These are phyloP conservation scores for Bipolaris victoriae DNA, from an alignment of 2,329 filamentous ascomycete species.

Conservation along the genomic window DNA sequence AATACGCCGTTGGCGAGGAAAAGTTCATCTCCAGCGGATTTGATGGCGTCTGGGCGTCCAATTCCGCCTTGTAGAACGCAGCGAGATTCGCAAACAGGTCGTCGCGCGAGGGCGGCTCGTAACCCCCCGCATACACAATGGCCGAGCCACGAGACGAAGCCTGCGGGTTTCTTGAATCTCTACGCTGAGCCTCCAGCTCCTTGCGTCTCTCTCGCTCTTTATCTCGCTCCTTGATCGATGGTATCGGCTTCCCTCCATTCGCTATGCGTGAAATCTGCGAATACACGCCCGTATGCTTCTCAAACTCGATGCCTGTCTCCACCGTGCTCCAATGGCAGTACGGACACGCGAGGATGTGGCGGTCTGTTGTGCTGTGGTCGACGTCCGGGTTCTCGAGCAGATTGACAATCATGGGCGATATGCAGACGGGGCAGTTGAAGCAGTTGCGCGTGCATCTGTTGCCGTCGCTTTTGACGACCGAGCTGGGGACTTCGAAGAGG, in stretches of 20 bases:
- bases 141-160: conserved; percentile 28
- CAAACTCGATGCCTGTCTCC: conserved; percentile 89
- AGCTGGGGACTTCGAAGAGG: conserved; percentile 93
- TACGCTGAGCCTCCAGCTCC: conserved; percentile 34
- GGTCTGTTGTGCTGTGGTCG: conserved; percentile 52
- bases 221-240: conserved; percentile 49
- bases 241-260: conserved; percentile 52
- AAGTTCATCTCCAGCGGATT: conserved; percentile 60
- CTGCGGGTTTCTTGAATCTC: conserved; percentile 23
- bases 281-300: conserved; percentile 85
- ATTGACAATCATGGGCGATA: conserved; percentile 77
- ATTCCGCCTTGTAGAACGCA: conserved; percentile 81
- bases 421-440: conserved; percentile 91
- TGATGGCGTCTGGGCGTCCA: conserved; percentile 63
- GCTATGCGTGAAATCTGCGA: conserved; percentile 76
- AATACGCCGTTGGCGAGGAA: conserved; percentile 79
- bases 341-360: conserved; percentile 81
- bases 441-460: conserved; percentile 96
- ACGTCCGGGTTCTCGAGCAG: conserved; percentile 63
- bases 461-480: conserved; percentile 87
- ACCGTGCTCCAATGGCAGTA: conserved; percentile 93
- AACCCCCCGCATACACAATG: conserved; percentile 10
- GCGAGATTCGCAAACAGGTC: conserved; percentile 76
- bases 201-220: conserved; percentile 48
- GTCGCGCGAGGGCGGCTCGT: conserved; percentile 62